A percentile compares a stretch with the other conserved stretches of the same genome.
Evolutionary conservation across 2,329 filamentous ascomycete species (phyloP).

Genomic region (Byssochlamys sp.): DNA sequence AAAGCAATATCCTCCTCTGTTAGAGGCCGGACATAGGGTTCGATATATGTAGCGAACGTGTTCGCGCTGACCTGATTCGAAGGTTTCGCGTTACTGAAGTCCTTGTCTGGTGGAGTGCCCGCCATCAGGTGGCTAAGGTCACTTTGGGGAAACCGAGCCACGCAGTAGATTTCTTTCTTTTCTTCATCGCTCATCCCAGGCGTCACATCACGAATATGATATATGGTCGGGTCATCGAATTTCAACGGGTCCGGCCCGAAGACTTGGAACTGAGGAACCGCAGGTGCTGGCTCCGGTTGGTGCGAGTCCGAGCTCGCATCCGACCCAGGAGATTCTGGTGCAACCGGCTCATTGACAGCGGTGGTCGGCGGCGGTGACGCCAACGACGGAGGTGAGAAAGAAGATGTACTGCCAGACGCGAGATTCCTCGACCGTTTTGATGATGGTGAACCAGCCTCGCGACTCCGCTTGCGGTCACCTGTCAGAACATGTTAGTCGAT

Average conservation of each 20-base stretch:
- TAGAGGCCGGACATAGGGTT: slow-evolving; percentile 80
- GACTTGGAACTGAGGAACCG: slow-evolving; percentile 64
- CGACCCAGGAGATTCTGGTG: slow-evolving; percentile 55
- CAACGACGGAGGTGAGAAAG: slow-evolving; percentile 32
- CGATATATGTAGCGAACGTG: slow-evolving; percentile 85
- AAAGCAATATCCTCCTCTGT: slow-evolving; percentile 92
- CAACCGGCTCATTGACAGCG: slow-evolving; percentile 52
- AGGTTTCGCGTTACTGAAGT: slow-evolving; percentile 90
- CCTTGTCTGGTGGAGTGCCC: slow-evolving; percentile 80
- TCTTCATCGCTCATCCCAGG: slow-evolving; percentile 75
- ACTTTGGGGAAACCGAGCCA: slow-evolving; percentile 68
- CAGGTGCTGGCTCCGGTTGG: slow-evolving; percentile 51
- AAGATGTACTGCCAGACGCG: slow-evolving; percentile 28
- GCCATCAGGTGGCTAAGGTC: slow-evolving; percentile 79
- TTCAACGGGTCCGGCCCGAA: slow-evolving; percentile 87
- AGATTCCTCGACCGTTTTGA: slow-evolving; percentile 30
- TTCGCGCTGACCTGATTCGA: slow-evolving; percentile 87
- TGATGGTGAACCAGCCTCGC: slow-evolving; percentile 23
- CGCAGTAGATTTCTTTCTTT: slow-evolving; percentile 77
- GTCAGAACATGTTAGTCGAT: not conserved
- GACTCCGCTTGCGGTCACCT: slow-evolving; percentile 9
- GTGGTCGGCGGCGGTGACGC: slow-evolving; percentile 34
- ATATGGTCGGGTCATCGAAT: slow-evolving; percentile 85
- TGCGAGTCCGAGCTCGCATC: slow-evolving; percentile 48
- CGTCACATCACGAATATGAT: slow-evolving; percentile 72